A percentile compares a stretch with the other conserved stretches of the same genome.
phyloP scores from a whole-genome alignment of 2,329 filamentous ascomycete genomes.

The Ascocoryne sarcoides region DNA sequence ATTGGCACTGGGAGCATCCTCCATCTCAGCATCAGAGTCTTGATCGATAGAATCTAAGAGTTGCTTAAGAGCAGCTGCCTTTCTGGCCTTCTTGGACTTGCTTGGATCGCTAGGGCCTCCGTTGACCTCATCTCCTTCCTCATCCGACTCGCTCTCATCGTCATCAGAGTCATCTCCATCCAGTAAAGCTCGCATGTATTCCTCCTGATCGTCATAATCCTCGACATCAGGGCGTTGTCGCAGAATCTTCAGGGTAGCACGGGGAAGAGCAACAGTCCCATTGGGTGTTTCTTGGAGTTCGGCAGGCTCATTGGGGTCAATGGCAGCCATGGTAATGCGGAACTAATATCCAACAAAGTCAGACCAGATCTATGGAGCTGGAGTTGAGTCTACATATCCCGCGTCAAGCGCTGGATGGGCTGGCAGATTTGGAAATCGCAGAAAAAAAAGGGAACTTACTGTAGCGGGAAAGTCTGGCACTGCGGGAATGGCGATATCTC shows the following conservation, averaged over 20 bases:
- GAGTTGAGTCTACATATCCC: too few species aligned
- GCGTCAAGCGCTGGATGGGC: too few species aligned
- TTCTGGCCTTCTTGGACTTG: conserved; percentile 81
- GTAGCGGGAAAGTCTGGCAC: conserved; percentile 72
- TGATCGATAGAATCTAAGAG: conserved; percentile 60
- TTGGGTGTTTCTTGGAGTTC: conserved; percentile 56
- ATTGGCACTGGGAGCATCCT: conserved; percentile 52
- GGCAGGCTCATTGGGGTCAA: conserved; percentile 76
- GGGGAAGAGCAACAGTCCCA: conserved; percentile 48
- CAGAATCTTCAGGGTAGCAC: conserved; percentile 86
- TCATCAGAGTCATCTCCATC: conserved; percentile 36
- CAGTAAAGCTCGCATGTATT: conserved; percentile 50
- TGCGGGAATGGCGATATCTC: conserved; percentile 73
- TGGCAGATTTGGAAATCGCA: not conserved
- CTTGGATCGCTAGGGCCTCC: conserved; percentile 85
- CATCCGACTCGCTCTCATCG: conserved; percentile 53
- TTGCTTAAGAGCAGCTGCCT: conserved; percentile 68
- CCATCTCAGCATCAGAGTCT: conserved; percentile 60
- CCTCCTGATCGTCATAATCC: conserved; percentile 58
- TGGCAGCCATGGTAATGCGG: conserved; percentile 96
- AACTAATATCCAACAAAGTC: conserved; percentile 67
- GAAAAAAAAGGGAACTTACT: conserved; percentile 46
- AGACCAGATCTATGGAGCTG: too few species aligned
- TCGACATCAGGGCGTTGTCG: conserved; percentile 59
- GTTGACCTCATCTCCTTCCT: conserved; percentile 63